Evolutionary conservation across 257 asterid genomes (phyloP).

Genomic region (Henckelia pumila): DNA sequence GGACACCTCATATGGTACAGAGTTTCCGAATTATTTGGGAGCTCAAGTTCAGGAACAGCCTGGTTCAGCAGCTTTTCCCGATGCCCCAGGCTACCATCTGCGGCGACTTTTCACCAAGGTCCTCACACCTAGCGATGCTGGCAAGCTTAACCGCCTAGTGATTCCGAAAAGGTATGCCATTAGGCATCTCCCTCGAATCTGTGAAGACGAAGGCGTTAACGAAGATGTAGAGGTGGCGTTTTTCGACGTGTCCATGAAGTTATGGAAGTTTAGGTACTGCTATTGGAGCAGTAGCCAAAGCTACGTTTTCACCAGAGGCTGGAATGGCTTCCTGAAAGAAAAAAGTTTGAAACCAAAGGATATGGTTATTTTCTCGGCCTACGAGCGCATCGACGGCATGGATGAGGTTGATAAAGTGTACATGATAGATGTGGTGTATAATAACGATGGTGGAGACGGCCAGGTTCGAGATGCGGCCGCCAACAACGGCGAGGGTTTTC

Average conservation of each 20-base stretch:
- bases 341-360: constrained; percentile 47
- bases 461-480: constrained; percentile 25
- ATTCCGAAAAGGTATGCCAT: constrained; percentile 52
- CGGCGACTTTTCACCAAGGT: constrained; percentile 47
- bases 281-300: constrained; percentile 81
- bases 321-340: constrained; percentile 54
- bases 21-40: constrained; percentile 34
- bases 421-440: constrained; percentile 24
- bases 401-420: constrained; percentile 22
- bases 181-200: constrained; percentile 28
- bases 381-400: constrained; percentile 27
- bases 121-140: constrained; percentile 59
- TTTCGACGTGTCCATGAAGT: constrained; percentile 39
- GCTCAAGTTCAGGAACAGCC: constrained; percentile 18
- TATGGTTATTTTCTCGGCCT: constrained; percentile 39
- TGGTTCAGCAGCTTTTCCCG: background rate
- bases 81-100: background rate
- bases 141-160: constrained; percentile 41
- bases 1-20: constrained; percentile 53
- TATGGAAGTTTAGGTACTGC: constrained; percentile 66
- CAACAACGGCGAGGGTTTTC: background rate
- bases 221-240: constrained; percentile 46
- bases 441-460: background rate
- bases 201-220: background rate
- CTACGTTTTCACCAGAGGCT: constrained; percentile 66